Evolutionary conservation across 2,329 filamentous ascomycete species (phyloP), one percentile per base, ranked within the genome.

Genomic region (Talaromyces amestolkiae): DNA sequence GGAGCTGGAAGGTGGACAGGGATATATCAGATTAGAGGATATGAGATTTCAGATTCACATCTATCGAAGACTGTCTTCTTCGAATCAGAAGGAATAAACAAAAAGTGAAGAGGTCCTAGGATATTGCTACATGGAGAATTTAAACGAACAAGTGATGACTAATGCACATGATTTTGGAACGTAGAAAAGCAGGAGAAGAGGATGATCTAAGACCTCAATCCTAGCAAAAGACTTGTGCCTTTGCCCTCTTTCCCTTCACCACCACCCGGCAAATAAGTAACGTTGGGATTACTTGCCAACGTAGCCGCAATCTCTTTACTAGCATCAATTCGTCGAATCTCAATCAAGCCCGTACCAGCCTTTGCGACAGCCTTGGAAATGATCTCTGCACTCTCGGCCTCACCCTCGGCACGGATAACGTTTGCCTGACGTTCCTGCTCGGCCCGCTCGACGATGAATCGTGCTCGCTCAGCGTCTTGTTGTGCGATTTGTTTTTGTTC

Each of bases 401-500:
- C 95, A 77, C 95, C 95, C 86, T 99, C 95, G 61, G 95, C 95
- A 65, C 95, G 88, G 80, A 99, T 99, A 75, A 99, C 95, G 82
- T 95, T 98, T 72, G 95, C 95, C 83, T 99, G 95, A 74, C 95
- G 87, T 84, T 99, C 95, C 84, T 99, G 95, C 86, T 99, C 95
- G 67, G 95, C 95, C 79, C 92, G 92, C 86, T 99, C 95, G 78
- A 99, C 95, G 72, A 99, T 96, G 84, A 99, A 99, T 71, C 95
- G 88, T 58, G 95, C 95, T 70, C 95, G 88, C 86, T 99, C 95
- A 69, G 95, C 95, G 77, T 99, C 95, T 82, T 99, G 95, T 83
- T 99, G 95, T 64, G 95, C 95, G 79, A 99, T 99, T 85, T 99
- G 95, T 89, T 99, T 99, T 87, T 99, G 95, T 84, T 99, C 95